phyloP scores from a whole-genome alignment of 106 monocot species.

The Agapanthus africanus region DNA sequence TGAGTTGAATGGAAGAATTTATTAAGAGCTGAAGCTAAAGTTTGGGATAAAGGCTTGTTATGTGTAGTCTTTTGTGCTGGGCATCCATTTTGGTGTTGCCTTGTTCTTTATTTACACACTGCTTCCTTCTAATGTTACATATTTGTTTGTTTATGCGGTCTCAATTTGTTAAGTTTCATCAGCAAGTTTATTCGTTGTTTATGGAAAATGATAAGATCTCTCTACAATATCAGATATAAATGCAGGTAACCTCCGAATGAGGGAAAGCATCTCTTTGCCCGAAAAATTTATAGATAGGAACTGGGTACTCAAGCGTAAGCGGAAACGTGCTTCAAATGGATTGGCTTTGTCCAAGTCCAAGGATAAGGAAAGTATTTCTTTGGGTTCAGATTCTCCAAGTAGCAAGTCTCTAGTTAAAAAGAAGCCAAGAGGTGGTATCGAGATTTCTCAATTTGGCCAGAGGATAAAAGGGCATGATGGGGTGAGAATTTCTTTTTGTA shows the following conservation, averaged over 20 bases:
- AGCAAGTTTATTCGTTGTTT: not conserved
- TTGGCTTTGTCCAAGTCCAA: slow-evolving; percentile 6
- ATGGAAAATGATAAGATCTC: not conserved
- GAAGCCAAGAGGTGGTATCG: slow-evolving; percentile 19
- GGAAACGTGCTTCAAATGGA: slow-evolving; percentile 38
- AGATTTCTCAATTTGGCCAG: slow-evolving; percentile 25
- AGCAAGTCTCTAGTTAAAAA: slow-evolving; percentile 20
- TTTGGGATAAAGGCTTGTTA: too few species aligned
- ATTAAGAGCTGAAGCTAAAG: too few species aligned
- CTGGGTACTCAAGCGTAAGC: slow-evolving; percentile 78
- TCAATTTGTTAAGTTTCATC: not conserved
- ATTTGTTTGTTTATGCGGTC: not conserved
- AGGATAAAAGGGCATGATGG: slow-evolving; percentile 77
- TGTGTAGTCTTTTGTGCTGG: too few species aligned
- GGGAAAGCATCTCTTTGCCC: slow-evolving; percentile 32
- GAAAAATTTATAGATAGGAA: slow-evolving; percentile 55
- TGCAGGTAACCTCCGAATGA: slow-evolving; percentile 31
- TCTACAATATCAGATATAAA: not conserved
- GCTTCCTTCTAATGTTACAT: not conserved
- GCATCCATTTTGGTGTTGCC: not conserved
- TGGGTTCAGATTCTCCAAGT: slow-evolving; percentile 18
- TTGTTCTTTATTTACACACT: too few species aligned
- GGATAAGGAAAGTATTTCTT: slow-evolving; percentile 23
- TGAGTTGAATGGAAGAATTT: too few species aligned
- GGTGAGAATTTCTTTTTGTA: slow-evolving; percentile 27